Conservation (phyloP, 371 early-diverging fungal genomes). For the Mortierella sp. region DNA sequence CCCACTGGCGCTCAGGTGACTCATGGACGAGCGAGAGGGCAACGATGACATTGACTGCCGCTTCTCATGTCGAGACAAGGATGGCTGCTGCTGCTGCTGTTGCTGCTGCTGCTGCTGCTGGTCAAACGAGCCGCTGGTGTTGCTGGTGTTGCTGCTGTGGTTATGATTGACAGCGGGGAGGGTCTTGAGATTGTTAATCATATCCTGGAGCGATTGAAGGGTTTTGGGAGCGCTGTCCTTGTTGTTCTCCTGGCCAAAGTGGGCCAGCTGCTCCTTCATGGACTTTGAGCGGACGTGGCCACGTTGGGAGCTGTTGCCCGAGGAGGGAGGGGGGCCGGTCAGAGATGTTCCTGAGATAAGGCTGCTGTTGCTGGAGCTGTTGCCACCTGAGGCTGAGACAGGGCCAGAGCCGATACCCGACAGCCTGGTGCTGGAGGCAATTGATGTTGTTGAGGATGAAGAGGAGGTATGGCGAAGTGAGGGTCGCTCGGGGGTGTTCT, state of each 20-base stretch:
- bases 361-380: not conserved
- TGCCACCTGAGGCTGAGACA: not conserved
- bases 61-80: slow-evolving; percentile 58
- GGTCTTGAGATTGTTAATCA: slow-evolving; percentile 70
- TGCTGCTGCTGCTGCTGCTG: slow-evolving; percentile 2
- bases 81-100: not conserved
- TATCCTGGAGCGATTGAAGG: slow-evolving; percentile 68
- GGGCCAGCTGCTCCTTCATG: slow-evolving; percentile 54
- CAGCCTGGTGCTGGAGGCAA: not conserved
- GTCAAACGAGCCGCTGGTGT: slow-evolving; percentile 7
- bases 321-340: slow-evolving; percentile 16
- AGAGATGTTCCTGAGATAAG: slow-evolving; percentile 3
- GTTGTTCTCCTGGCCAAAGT: slow-evolving; percentile 40
- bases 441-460: not conserved
- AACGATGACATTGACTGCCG: slow-evolving; percentile 61
- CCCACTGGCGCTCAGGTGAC: slow-evolving; percentile 15
- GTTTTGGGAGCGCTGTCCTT: slow-evolving; percentile 50
- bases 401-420: not conserved
- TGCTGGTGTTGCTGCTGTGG: not conserved
- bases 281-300: slow-evolving; percentile 49
- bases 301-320: slow-evolving; percentile 16
- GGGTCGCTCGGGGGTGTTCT: slow-evolving; percentile 12
- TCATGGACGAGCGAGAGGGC: slow-evolving; percentile 31
- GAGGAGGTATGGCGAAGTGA: slow-evolving; percentile 15
- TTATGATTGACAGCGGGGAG: slow-evolving; percentile 59